Percentiles rank a stretch among this genome's conserved stretches.
Evolutionary conservation across 257 asterid genomes (phyloP).

Genomic region (Lycium ferocissimum): DNA sequence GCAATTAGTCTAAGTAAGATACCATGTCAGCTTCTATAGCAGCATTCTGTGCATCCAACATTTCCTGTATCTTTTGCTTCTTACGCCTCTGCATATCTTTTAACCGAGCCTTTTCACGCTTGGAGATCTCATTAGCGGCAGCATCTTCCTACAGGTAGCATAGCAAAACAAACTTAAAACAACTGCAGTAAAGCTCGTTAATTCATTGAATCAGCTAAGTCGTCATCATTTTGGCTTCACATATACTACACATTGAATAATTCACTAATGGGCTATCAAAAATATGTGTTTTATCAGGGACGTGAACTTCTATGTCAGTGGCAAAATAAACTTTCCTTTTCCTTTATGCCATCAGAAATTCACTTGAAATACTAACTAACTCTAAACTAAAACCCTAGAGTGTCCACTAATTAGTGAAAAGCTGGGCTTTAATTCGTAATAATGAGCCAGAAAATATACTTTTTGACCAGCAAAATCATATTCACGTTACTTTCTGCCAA

Average conservation of each 20-base stretch:
- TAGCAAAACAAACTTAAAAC: constrained; percentile 21
- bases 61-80: constrained; percentile 88
- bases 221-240: neutral
- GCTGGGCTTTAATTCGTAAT: neutral
- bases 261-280: neutral
- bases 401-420: neutral
- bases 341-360: constrained; percentile 5
- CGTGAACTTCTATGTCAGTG: neutral
- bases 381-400: neutral
- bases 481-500: neutral
- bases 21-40: constrained; percentile 97
- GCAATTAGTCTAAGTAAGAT: constrained; percentile 30
- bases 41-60: constrained; percentile 92
- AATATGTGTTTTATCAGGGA: neutral
- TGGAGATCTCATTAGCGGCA: constrained; percentile 57
- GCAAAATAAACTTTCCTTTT: neutral
- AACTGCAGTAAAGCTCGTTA: neutral
- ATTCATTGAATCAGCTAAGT: neutral
- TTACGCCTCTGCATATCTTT: constrained; percentile 83
- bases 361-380: constrained; percentile 2
- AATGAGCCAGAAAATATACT: neutral
- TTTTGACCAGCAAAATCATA: neutral
- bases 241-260: constrained; percentile 3
- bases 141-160: constrained; percentile 60
- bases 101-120: constrained; percentile 78